Percentiles rank a stretch among this genome's conserved stretches.
Evolutionary conservation across 2,329 filamentous ascomycete species (phyloP).

Genomic region (Sporothrix variecibatus): DNA sequence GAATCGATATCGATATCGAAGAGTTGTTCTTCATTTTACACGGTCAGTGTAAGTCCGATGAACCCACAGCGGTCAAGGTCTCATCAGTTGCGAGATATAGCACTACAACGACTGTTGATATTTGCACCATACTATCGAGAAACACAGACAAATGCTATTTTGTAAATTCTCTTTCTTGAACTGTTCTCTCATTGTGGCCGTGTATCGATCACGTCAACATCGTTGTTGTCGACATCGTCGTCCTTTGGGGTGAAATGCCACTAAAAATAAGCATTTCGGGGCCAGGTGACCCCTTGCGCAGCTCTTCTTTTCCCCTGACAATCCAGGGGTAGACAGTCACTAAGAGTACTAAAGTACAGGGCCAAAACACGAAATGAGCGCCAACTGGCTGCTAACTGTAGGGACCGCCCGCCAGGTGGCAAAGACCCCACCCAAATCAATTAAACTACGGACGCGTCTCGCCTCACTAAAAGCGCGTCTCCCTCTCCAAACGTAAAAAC

Average conservation of each 20-base stretch:
- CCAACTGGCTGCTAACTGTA: not conserved
- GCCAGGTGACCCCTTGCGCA: not conserved
- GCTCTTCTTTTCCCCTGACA: not conserved
- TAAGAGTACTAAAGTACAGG: no score
- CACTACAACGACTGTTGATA: no score
- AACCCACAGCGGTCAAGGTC: not conserved
- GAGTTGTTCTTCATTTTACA: not conserved
- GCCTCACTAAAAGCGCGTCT: not conserved
- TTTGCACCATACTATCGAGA: no score
- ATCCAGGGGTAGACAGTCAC: not conserved
- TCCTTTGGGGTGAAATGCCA: not conserved
- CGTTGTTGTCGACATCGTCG: not conserved
- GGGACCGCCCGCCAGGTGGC: not conserved
- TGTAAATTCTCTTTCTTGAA: no score
- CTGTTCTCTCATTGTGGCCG: no score
- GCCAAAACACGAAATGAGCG: no score
- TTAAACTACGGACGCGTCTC: not conserved
- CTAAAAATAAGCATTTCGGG: conserved; percentile 5
- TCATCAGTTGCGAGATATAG: no score
- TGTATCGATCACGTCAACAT: no score
- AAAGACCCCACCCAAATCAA: conserved; percentile 9
- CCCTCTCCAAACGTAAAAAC: not conserved
- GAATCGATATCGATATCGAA: not conserved
- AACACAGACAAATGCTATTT: no score
- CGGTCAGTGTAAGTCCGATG: no score